These are phyloP conservation scores for Pyracantha coccinea DNA, from an alignment of 331 rosid genomes.

Conservation along the genomic window DNA sequence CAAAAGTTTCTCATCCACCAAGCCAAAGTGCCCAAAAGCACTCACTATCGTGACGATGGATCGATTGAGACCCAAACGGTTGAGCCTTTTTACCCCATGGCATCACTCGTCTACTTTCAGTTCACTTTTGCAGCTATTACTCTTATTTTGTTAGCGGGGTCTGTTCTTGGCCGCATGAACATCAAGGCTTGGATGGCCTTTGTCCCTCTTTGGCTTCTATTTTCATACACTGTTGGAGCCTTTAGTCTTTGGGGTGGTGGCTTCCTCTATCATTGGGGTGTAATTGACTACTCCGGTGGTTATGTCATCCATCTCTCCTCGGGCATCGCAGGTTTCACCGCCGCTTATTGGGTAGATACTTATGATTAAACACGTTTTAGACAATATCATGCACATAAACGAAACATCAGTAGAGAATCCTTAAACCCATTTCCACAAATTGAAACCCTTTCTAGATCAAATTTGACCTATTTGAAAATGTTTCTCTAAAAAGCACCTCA, in stretches of 20 bases:
- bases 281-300: conserved; percentile 83
- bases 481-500: too few species aligned
- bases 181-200: conserved; percentile 96
- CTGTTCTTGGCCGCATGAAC: conserved; percentile 84
- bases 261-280: conserved; percentile 82
- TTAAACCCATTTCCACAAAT: too few species aligned
- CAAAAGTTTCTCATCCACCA: conserved; percentile 37
- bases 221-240: conserved; percentile 85
- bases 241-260: conserved; percentile 88
- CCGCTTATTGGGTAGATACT: conserved; percentile 72
- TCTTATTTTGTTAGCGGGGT: conserved; percentile 55
- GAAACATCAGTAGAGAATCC: too few species aligned
- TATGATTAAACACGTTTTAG: not conserved
- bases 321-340: conserved; percentile 76
- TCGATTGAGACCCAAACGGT: not conserved
- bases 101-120: conserved; percentile 73
- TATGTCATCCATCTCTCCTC: conserved; percentile 86
- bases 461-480: too few species aligned
- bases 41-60: conserved; percentile 2
- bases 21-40: conserved; percentile 47
- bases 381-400: too few species aligned
- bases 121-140: conserved; percentile 85
- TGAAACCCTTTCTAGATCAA: too few species aligned
- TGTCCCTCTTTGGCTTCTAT: conserved; percentile 81
- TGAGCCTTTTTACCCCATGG: conserved; percentile 60